A percentile compares a stretch with the other conserved stretches of the same genome.
These are phyloP conservation scores for Astrothelium subdiscretum DNA, from an alignment of 495 filamentous ascomycete species.

Conservation along the genomic window DNA sequence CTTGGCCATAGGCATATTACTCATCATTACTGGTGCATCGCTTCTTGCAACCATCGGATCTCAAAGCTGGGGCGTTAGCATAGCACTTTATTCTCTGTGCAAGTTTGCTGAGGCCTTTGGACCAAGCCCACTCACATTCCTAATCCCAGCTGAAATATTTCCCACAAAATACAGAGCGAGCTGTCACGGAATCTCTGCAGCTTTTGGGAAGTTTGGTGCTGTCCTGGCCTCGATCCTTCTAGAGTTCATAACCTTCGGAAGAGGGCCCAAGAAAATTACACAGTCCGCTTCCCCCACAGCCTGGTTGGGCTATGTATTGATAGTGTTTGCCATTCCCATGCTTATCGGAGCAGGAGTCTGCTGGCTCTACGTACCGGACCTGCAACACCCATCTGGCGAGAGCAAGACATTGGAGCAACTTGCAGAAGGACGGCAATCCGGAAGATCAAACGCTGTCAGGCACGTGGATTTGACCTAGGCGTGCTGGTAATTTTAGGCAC, in stretches of 20 bases:
- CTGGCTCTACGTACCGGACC: slow-evolving; percentile 1
- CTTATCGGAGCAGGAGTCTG: neutral
- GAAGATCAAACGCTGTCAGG: neutral
- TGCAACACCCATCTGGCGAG: slow-evolving; percentile 6
- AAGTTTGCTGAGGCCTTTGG: slow-evolving; percentile 55
- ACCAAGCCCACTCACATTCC: slow-evolving; percentile 52
- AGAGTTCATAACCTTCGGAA: neutral
- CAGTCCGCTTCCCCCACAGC: slow-evolving; percentile 13
- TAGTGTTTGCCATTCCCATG: slow-evolving; percentile 5
- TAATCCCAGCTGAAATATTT: slow-evolving; percentile 35
- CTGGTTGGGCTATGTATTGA: neutral
- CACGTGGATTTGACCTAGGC: neutral
- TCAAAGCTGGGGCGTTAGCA: slow-evolving; percentile 32
- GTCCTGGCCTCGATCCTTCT: slow-evolving; percentile 17
- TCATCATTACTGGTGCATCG: slow-evolving; percentile 37
- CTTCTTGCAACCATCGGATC: slow-evolving; percentile 35
- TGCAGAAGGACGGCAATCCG: neutral
- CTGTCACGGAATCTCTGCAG: slow-evolving; percentile 33
- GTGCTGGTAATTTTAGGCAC: neutral
- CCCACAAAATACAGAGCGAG: slow-evolving; percentile 30
- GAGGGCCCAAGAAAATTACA: neutral
- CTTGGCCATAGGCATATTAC: slow-evolving; percentile 37
- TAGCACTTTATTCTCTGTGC: slow-evolving; percentile 46
- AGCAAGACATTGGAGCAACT: neutral
- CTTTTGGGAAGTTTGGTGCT: slow-evolving; percentile 32